Conservation (phyloP, 129 eudicot genomes). For the Centella asiatica region DNA sequence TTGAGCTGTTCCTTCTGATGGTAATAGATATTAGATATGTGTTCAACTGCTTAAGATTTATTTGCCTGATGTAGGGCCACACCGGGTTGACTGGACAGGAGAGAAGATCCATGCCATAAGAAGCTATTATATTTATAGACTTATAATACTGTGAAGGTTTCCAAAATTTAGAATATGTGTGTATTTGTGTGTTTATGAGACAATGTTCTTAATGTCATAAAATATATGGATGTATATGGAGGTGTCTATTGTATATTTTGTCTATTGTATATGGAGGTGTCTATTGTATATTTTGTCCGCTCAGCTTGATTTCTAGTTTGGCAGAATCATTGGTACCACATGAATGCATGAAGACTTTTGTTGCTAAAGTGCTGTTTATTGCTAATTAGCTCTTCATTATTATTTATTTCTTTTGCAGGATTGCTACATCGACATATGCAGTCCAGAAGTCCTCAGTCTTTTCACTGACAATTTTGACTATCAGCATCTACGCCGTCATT, state of each 20-base stretch:
- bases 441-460: constrained; percentile 80
- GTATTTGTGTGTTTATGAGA: no score
- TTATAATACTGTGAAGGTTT: no score
- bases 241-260: not conserved
- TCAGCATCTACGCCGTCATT: constrained; percentile 93
- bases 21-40: not conserved
- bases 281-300: not conserved
- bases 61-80: not conserved
- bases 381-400: not conserved
- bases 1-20: not conserved
- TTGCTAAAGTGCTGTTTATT: not conserved
- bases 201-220: no score
- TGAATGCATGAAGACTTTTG: not conserved
- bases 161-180: no score
- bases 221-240: not conserved
- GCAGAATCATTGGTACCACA: not conserved
- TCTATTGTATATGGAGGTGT: not conserved
- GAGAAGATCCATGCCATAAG: not conserved
- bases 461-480: constrained; percentile 94
- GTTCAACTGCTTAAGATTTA: not conserved
- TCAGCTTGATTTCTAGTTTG: not conserved
- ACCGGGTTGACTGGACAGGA: not conserved
- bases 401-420: constrained; percentile 44
- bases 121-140: no score
- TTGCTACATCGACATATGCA: constrained; percentile 92